Evolutionary conservation across 164 flowering plant genomes (phyloP).

Genomic region (Chloranthus sessilifolius): DNA sequence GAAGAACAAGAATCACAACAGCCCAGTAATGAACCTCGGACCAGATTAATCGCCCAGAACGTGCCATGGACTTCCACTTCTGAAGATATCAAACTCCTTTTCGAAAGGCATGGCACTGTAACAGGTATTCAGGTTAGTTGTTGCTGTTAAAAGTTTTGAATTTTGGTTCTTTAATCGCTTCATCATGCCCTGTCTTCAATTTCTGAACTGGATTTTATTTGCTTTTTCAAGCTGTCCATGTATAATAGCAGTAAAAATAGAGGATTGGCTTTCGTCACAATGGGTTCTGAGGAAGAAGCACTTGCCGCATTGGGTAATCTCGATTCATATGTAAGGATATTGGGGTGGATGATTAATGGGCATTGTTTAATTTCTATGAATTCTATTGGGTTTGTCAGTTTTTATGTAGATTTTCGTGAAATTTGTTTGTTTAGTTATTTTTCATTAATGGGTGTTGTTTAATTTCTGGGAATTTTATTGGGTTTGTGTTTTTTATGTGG

Average conservation of each 20-base stretch:
- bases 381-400: too few relatives aligned
- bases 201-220: conserved; percentile 3
- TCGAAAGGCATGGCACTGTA: conserved; percentile 68
- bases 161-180: neutral
- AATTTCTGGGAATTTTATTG: too few relatives aligned
- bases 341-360: too few relatives aligned
- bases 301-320: conserved; percentile 54
- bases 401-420: too few relatives aligned
- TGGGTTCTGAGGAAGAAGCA: conserved; percentile 85
- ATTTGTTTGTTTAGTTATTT: too few relatives aligned
- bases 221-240: conserved; percentile 30
- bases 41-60: conserved; percentile 66
- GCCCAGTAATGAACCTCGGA: conserved; percentile 12
- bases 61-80: conserved; percentile 66
- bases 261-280: conserved; percentile 74
- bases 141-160: too few relatives aligned
- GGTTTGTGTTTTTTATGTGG: too few relatives aligned
- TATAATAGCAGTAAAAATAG: conserved; percentile 57
- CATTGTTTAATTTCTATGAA: too few relatives aligned
- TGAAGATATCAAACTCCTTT: conserved; percentile 57
- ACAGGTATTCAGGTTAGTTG: conserved; percentile 62
- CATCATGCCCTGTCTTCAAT: neutral
- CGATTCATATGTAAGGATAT: conserved; percentile 53
- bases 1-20: conserved; percentile 24
- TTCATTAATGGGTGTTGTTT: too few relatives aligned